These are phyloP conservation scores for Plasmodium berghei DNA, from an alignment of 169 alveolate genomes.

Conservation along the genomic window DNA sequence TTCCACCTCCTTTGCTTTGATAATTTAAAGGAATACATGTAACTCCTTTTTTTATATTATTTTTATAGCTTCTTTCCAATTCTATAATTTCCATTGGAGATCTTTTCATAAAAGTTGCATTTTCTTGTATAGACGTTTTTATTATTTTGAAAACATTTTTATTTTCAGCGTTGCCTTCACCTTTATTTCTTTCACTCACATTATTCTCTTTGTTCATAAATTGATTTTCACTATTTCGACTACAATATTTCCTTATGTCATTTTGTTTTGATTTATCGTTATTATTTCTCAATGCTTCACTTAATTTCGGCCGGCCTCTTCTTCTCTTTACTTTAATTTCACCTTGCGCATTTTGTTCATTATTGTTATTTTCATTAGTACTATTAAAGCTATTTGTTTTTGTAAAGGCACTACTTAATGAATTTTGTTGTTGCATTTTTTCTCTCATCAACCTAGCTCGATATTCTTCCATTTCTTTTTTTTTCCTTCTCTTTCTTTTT, in stretches of 20 bases:
- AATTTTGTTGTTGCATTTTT: constrained; percentile 73
- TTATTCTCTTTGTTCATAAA: constrained; percentile 31
- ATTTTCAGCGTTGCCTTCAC: constrained; percentile 44
- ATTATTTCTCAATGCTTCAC: constrained; percentile 39
- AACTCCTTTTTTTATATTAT: constrained; percentile 74
- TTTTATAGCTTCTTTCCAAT: constrained; percentile 68
- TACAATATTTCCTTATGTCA: constrained; percentile 68
- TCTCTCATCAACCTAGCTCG: constrained; percentile 68
- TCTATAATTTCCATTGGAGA: constrained; percentile 72
- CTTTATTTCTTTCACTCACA: constrained; percentile 29
- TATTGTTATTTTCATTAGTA: constrained; percentile 25
- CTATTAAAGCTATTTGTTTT: constrained; percentile 57
- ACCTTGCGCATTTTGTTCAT: constrained; percentile 40
- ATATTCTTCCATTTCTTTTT: constrained; percentile 77
- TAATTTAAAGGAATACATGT: constrained; percentile 78
- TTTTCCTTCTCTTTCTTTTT: constrained; percentile 74
- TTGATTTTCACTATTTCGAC: constrained; percentile 51
- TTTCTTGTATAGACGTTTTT: constrained; percentile 49
- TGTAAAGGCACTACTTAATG: constrained; percentile 33
- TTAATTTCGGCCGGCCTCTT: constrained; percentile 72
- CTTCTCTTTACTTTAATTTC: constrained; percentile 71
- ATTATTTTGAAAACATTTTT: constrained; percentile 60
- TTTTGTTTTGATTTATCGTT: constrained; percentile 55
- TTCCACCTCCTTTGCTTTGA: constrained; percentile 77
- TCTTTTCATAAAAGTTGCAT: constrained; percentile 51